Evolutionary conservation across 73 alveolate genomes (phyloP), one percentile per base, ranked within the genome.

Genomic region (Stentor coeruleus): DNA sequence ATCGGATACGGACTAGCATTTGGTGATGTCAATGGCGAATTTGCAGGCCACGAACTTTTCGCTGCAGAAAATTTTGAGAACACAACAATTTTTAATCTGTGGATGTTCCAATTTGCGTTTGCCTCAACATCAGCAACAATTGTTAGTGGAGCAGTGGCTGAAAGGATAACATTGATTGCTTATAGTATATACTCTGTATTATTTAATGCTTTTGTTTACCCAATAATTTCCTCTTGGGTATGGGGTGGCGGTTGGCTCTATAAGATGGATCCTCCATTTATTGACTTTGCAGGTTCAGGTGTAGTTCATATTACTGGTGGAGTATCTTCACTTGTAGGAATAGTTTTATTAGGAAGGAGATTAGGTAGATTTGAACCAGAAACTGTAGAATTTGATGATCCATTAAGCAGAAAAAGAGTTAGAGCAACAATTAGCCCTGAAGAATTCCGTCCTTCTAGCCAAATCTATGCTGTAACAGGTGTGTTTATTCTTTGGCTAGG

Each of bases 91-190:
- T 81, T 6, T 58, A 66, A 26, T 2, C 3, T 15, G 14, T 4
- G n/a, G 81, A 82, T 82, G 30, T 82, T 82, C 26, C 72, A 88
- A 73, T 74, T 76, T 38, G 86, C 96, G 3, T 87, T 91, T 59
- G 93, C 92, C 39, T 89, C 94, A 3, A 90, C 96, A 26, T 81
- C 93, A 4, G 93, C 92, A 35, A 84, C 93, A 59, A 91, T 91
- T 3, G 96, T 91, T 14, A 73, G 90, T 36, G 96, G 96, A 20
- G 85, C 91, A 26, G 85, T 90, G 3, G 96, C 93, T 38, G 96
- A 91, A 81, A 84, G 96, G 85, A 88, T 88, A 82, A 59, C 84
- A 74, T 39, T 91, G 20, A 77, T 60, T 14, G 89, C 94, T 4
- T 91, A 91, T 77, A 59, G 87, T 6, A 40, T 85, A 20, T 84